phyloP scores from a whole-genome alignment of 768 basidiomycete genomes.

The Kwoniella europaea region DNA sequence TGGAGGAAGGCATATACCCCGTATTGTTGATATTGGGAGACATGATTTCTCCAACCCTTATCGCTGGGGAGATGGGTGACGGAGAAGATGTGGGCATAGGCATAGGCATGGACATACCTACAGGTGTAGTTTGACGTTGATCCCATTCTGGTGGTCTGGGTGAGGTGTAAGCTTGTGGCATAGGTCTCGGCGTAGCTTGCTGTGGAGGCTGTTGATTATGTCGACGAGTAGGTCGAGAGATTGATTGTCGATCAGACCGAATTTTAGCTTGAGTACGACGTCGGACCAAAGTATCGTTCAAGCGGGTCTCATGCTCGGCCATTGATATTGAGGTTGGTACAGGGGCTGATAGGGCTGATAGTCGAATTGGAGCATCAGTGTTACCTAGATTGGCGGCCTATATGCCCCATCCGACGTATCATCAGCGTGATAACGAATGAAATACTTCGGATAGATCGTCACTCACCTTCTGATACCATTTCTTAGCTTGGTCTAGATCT shows the following conservation, averaged over 20 bases:
- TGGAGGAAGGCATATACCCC: conserved; percentile 10
- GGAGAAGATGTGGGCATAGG: conserved; percentile 1
- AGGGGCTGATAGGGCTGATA: conserved; percentile 70
- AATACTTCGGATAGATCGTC: background rate
- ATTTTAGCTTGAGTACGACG: conserved; percentile 72
- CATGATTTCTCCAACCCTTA: conserved; percentile 35
- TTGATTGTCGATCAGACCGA: conserved; percentile 46
- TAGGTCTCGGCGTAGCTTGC: background rate
- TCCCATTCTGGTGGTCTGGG: conserved; percentile 4
- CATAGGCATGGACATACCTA: conserved; percentile 12
- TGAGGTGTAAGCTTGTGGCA: conserved; percentile 7
- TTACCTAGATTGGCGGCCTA: conserved; percentile 81
- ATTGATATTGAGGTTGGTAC: conserved; percentile 72
- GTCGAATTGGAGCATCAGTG: conserved; percentile 74
- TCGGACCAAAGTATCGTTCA: conserved; percentile 78
- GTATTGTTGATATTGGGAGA: conserved; percentile 21
- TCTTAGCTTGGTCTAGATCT: conserved; percentile 65
- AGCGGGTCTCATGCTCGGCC: conserved; percentile 77
- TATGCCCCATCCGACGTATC: too few species aligned
- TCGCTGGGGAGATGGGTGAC: conserved; percentile 14
- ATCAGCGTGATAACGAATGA: background rate
- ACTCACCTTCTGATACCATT: conserved; percentile 76
- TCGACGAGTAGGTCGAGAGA: conserved; percentile 14
- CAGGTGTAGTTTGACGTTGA: background rate
- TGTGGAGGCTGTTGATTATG: conserved; percentile 4